phyloP scores from a whole-genome alignment of 1,284 basidiomycete genomes.

The Coriolopsis trogii region DNA sequence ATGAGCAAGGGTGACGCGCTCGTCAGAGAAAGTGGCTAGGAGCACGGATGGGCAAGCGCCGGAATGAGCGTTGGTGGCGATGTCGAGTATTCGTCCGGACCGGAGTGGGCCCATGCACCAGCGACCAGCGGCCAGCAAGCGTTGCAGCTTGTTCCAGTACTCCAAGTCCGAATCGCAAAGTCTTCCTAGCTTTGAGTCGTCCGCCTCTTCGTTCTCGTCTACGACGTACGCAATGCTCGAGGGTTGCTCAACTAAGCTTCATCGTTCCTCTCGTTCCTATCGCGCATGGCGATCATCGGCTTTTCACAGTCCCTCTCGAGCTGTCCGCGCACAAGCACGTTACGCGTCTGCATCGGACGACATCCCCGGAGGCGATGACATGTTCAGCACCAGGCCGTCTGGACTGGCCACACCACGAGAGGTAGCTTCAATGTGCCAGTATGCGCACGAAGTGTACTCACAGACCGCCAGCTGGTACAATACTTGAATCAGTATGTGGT shows the following conservation, averaged over 20 bases:
- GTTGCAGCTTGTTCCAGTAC: too few relatives aligned
- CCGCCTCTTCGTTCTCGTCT: slow-evolving; percentile 22
- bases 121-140: too few relatives aligned
- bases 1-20: not conserved
- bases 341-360: slow-evolving; percentile 38
- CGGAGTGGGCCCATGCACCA: not conserved
- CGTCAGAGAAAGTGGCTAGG: too few relatives aligned
- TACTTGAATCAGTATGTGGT: slow-evolving; percentile 92
- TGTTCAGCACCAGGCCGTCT: slow-evolving; percentile 33
- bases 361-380: slow-evolving; percentile 18
- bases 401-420: slow-evolving; percentile 73
- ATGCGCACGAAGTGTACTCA: not conserved
- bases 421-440: slow-evolving; percentile 41
- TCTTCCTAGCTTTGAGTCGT: too few relatives aligned
- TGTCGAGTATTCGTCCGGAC: not conserved
- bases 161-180: too few relatives aligned
- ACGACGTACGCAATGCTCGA: slow-evolving; percentile 14
- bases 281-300: slow-evolving; percentile 2
- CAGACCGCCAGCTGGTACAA: slow-evolving; percentile 65
- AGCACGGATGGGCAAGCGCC: not conserved
- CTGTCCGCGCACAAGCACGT: slow-evolving; percentile 48
- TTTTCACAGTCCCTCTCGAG: slow-evolving; percentile 9
- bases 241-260: slow-evolving; percentile 12
- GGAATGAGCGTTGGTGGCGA: not conserved
- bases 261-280: slow-evolving; percentile 5